These are phyloP conservation scores for Setomelanomma holmii DNA, from an alignment of 2,329 filamentous ascomycete species.

Conservation along the genomic window DNA sequence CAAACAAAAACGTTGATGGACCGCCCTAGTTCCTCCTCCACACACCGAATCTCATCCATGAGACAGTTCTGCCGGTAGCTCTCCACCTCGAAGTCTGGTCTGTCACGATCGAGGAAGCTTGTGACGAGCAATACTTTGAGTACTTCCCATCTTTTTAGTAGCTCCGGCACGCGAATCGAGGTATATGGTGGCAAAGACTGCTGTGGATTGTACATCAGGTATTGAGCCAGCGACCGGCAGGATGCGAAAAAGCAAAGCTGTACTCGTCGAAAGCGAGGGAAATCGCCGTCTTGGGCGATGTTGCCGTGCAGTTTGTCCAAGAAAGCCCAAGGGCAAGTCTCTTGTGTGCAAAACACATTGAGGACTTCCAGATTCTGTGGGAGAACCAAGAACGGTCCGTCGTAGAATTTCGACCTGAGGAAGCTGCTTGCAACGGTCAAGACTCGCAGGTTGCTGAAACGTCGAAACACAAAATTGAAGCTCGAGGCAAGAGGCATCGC, in stretches of 20 bases:
- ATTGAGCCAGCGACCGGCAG: background rate
- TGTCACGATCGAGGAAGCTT: background rate
- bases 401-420: too few species aligned
- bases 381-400: background rate
- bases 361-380: background rate
- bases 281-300: background rate
- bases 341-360: background rate
- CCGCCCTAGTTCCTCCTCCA: background rate
- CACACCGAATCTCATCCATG: background rate
- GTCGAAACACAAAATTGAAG: too few species aligned
- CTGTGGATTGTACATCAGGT: too few species aligned
- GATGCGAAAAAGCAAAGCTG: background rate
- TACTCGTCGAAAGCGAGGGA: background rate
- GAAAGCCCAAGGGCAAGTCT: background rate
- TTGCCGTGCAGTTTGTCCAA: background rate
- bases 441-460: too few species aligned
- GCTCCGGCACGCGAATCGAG: background rate
- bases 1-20: background rate
- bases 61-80: background rate
- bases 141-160: background rate
- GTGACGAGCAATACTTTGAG: background rate
- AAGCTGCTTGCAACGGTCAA: too few species aligned
- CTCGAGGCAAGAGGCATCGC: too few species aligned
- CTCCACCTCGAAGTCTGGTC: background rate
- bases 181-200: background rate